These are phyloP conservation scores for Fusarium abutilonis DNA, from an alignment of 2,329 filamentous ascomycete genomes.

Conservation along the genomic window DNA sequence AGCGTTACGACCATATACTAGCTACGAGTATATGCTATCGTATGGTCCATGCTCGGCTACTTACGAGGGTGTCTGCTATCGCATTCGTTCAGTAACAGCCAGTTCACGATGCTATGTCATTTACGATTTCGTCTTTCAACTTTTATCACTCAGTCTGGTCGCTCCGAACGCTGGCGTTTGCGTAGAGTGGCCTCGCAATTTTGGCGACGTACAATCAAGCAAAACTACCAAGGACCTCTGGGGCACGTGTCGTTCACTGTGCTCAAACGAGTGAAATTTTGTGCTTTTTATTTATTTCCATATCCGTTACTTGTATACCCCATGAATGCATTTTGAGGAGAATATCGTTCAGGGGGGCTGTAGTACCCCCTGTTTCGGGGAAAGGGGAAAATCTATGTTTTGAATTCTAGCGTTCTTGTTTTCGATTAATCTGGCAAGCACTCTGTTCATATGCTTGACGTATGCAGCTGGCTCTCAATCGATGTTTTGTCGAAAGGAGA, in stretches of 20 bases:
- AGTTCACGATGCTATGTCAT: constrained; percentile 50
- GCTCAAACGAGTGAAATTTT: constrained; percentile 23
- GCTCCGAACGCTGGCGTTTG: constrained; percentile 32
- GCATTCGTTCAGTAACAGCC: constrained; percentile 33
- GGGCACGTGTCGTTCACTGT: constrained; percentile 9
- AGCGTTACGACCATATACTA: constrained; percentile 4
- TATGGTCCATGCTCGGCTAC: constrained; percentile 15
- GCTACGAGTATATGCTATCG: constrained; percentile 6
- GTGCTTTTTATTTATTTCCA: constrained; percentile 15
- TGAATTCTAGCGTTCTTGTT: constrained; percentile 33
- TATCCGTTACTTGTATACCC: constrained; percentile 42
- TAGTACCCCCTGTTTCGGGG: constrained; percentile 16
- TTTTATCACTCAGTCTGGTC: constrained; percentile 23
- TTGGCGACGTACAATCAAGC: constrained; percentile 18
- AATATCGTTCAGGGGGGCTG: constrained; percentile 22
- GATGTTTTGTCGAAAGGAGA: constrained; percentile 4
- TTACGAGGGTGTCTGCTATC: constrained; percentile 24
- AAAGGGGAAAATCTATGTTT: constrained; percentile 7
- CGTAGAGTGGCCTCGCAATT: constrained; percentile 18
- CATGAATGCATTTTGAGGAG: constrained; percentile 39
- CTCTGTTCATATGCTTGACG: constrained; percentile 16
- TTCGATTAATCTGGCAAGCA: constrained; percentile 18
- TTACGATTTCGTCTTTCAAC: constrained; percentile 45
- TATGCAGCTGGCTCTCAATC: constrained; percentile 4
- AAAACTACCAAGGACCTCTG: constrained; percentile 11